These are phyloP conservation scores for Sophora flavescens DNA, from an alignment of 306 rosid species.

Conservation along the genomic window DNA sequence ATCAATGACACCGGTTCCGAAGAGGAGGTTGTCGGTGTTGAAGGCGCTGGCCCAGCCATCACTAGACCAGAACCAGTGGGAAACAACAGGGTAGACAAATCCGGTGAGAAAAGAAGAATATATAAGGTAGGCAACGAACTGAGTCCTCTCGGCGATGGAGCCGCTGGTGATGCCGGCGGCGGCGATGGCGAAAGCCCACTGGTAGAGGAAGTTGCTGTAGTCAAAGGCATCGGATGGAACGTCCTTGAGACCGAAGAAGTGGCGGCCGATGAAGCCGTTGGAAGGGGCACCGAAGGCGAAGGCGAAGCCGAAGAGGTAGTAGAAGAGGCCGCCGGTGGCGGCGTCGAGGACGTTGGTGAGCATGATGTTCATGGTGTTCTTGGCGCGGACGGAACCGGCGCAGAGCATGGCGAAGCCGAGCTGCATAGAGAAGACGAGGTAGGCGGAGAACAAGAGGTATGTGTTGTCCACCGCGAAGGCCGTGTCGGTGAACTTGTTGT, in stretches of 20 bases:
- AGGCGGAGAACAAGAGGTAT: conserved; percentile 90
- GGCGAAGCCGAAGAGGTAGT: conserved; percentile 94
- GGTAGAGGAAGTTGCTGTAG: conserved; percentile 77
- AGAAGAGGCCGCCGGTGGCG: conserved; percentile 85
- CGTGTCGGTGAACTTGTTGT: conserved; percentile 57
- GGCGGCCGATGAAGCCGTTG: conserved; percentile 85
- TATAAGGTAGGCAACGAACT: conserved; percentile 84
- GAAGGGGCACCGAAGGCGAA: conserved; percentile 86
- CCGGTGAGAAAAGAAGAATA: conserved; percentile 90
- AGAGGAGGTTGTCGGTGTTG: conserved; percentile 43
- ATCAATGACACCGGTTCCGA: conserved; percentile 78
- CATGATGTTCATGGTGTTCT: conserved; percentile 99
- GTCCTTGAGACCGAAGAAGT: conserved; percentile 70
- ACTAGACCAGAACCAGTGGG: conserved; percentile 91
- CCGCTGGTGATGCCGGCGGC: conserved; percentile 96
- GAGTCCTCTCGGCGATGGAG: conserved; percentile 89
- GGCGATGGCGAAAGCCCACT: conserved; percentile 97
- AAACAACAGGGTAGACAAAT: conserved; percentile 86
- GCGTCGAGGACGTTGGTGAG: conserved; percentile 96
- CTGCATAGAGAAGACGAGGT: conserved; percentile 98
- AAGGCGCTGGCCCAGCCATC: conserved; percentile 85
- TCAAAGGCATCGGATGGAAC: conserved; percentile 52
- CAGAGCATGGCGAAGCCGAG: conserved; percentile 98
- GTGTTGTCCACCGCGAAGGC: conserved; percentile 69
- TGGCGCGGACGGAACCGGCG: conserved; percentile 98